Conservation (phyloP, 768 basidiomycete species). For the Holtermanniella nyarrowii region DNA sequence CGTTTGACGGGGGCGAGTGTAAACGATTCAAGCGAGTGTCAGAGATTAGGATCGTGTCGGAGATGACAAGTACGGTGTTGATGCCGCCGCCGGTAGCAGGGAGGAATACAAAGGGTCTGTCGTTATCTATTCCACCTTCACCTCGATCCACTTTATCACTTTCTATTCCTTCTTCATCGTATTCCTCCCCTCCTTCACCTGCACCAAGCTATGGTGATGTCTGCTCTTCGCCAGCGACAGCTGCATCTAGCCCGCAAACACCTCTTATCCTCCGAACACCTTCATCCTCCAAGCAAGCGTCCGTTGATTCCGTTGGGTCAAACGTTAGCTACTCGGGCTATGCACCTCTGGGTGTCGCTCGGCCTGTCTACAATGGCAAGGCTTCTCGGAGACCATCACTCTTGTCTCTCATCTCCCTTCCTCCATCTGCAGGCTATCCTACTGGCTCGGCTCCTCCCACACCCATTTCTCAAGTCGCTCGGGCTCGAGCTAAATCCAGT, state of each 20-base stretch:
- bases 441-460: background rate
- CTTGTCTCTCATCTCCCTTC: constrained; percentile 23
- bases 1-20: too few relatives aligned
- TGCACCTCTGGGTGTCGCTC: constrained; percentile 7
- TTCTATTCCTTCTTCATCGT: background rate
- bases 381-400: constrained; percentile 19
- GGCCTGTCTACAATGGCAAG: constrained; percentile 4
- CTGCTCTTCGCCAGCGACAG: too few relatives aligned
- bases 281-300: background rate
- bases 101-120: background rate
- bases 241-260: background rate
- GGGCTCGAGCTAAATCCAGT: background rate
- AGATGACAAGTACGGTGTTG: too few relatives aligned
- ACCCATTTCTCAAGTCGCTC: background rate
- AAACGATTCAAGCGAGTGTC: too few relatives aligned
- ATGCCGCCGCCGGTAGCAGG: too few relatives aligned
- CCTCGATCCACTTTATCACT: background rate
- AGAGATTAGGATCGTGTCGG: too few relatives aligned
- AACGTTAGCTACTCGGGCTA: background rate
- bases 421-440: constrained; percentile 2
- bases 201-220: too few relatives aligned
- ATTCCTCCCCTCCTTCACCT: background rate
- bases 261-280: background rate
- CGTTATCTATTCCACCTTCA: background rate
- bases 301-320: background rate